Conservation (phyloP, 108 stramenopile species). For the Seminavis robusta region DNA sequence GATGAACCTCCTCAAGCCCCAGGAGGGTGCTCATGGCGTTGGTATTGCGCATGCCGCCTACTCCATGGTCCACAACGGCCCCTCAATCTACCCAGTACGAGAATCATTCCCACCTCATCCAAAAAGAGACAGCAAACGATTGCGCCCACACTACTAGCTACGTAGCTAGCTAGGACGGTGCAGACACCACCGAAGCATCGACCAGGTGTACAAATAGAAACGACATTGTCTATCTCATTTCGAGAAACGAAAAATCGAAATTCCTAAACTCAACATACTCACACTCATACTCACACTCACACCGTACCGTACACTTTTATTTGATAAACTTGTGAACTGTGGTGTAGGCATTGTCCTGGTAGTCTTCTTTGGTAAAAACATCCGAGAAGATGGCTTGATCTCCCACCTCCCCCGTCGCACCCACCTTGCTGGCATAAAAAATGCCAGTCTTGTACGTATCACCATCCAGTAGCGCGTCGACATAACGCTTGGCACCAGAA, state of each 20-base stretch:
- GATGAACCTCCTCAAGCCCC: background rate
- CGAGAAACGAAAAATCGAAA: no score
- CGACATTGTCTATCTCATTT: no score
- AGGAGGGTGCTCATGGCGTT: background rate
- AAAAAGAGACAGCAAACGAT: no score
- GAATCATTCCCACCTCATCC: no score
- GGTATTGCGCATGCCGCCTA: conserved; percentile 1
- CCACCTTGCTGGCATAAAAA: background rate
- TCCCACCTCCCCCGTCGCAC: background rate
- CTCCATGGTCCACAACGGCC: conserved; percentile 7
- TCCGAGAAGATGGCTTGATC: no score
- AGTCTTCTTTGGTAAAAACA: background rate
- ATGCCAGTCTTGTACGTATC: conserved; percentile 6
- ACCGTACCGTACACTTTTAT: no score
- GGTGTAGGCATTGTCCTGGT: conserved; percentile 7
- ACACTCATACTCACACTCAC: no score
- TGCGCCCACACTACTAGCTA: background rate
- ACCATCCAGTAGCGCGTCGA: conserved; percentile 4
- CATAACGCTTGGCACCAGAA: conserved; percentile 11
- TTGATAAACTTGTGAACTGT: conserved; percentile 8
- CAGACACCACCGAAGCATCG: background rate
- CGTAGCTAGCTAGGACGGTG: background rate
- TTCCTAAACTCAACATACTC: no score
- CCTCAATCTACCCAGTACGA: background rate
- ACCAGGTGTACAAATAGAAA: background rate